Percentiles rank a stretch among this genome's conserved stretches.
Evolutionary conservation across 2,329 filamentous ascomycete species (phyloP).

Genomic region (Phaeosphaeria sp.): DNA sequence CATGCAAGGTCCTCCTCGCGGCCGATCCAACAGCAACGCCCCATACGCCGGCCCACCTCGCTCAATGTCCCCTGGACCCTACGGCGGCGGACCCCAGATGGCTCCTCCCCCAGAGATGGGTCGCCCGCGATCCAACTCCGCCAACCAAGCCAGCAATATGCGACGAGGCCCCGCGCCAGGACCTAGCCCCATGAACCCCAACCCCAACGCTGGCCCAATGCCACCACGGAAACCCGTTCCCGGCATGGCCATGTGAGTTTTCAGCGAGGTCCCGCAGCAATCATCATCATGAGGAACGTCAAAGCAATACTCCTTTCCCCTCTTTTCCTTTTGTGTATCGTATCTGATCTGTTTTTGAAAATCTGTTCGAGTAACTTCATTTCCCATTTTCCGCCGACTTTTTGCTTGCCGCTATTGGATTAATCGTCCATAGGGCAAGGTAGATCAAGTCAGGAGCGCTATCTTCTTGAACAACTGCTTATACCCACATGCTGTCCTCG

Average conservation of each 20-base stretch:
- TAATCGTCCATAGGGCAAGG: conserved; percentile 16
- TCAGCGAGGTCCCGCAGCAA: neutral
- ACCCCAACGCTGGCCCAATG: conserved; percentile 36
- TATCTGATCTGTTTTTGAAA: conserved; percentile 18
- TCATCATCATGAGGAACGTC: conserved; percentile 33
- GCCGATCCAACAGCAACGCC: conserved; percentile 48
- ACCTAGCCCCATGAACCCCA: conserved; percentile 50
- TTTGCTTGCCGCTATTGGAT: conserved; percentile 6
- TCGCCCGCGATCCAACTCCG: conserved; percentile 48
- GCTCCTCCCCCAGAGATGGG: conserved; percentile 40
- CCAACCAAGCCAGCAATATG: conserved; percentile 35
- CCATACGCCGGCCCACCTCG: conserved; percentile 44
- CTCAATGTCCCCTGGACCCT: conserved; percentile 50
- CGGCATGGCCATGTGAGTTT: conserved; percentile 52
- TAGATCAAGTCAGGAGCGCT: conserved; percentile 27
- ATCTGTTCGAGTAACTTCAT: conserved; percentile 17
- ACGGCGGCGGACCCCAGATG: conserved; percentile 45
- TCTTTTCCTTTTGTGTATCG: conserved; percentile 15
- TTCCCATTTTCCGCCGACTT: conserved; percentile 5
- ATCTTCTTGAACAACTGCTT: conserved; percentile 3
- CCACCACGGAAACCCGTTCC: conserved; percentile 57
- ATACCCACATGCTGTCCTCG: neutral
- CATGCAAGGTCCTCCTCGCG: conserved; percentile 30
- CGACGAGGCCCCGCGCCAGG: conserved; percentile 41
- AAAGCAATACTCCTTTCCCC: conserved; percentile 22